phyloP scores from a whole-genome alignment of 78 protist species.

The Carpediemonas membranifera region DNA sequence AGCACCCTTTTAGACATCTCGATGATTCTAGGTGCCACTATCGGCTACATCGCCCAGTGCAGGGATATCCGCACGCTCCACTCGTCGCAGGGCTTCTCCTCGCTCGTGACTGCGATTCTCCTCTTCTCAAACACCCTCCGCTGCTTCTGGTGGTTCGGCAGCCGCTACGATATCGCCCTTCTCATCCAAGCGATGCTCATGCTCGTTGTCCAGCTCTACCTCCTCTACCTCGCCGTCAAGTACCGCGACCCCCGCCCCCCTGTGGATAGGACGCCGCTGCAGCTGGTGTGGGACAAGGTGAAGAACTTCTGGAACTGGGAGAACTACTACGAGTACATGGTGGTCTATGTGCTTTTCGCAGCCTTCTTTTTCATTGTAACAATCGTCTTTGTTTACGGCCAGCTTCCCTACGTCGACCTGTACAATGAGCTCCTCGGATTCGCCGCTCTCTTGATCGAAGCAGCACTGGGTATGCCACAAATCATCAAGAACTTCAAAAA shows the following conservation, averaged over 20 bases:
- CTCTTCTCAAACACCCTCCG: constrained; percentile 39
- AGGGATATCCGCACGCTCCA: too few species aligned
- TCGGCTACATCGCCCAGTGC: too few species aligned
- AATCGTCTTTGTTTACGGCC: background rate
- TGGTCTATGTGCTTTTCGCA: background rate
- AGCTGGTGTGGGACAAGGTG: too few species aligned
- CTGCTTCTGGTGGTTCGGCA: constrained; percentile 49
- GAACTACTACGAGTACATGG: background rate
- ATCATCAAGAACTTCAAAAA: constrained; percentile 37
- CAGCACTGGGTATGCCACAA: constrained; percentile 52
- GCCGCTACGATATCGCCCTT: constrained; percentile 37
- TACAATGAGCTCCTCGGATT: constrained; percentile 47
- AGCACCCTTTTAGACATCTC: too few species aligned
- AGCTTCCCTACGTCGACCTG: background rate
- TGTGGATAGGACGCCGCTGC: too few species aligned
- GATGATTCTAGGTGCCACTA: too few species aligned
- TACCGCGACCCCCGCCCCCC: too few species aligned
- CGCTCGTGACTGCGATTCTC: constrained; percentile 36
- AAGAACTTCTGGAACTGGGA: too few species aligned
- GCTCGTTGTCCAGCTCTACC: constrained; percentile 37
- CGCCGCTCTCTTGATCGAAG: constrained; percentile 37
- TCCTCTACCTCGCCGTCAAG: background rate
- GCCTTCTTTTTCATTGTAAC: background rate
- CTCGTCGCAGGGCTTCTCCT: constrained; percentile 49
- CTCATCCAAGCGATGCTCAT: constrained; percentile 46